Percentiles rank a stretch among this genome's conserved stretches.
These are phyloP conservation scores for Boletales sp. DNA, from an alignment of 768 basidiomycete genomes.

Conservation along the genomic window DNA sequence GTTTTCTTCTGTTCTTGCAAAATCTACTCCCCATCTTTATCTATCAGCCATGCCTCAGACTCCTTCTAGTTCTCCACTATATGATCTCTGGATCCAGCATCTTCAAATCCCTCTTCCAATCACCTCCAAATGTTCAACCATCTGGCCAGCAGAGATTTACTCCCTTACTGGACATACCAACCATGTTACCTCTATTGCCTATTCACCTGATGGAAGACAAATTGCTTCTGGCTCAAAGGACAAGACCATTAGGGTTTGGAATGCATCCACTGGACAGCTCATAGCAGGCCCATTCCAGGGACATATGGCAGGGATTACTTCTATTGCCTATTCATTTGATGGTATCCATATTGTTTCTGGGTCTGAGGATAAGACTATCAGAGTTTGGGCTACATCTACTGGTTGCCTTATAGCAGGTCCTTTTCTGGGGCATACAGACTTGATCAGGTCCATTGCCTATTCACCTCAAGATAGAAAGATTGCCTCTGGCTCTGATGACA, in stretches of 20 bases:
- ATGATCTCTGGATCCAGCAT: neutral
- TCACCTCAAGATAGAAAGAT: neutral
- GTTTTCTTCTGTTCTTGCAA: neutral
- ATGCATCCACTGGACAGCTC: neutral
- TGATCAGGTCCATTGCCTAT: neutral
- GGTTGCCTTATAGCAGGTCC: neutral
- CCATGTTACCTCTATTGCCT: neutral
- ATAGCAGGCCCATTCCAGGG: neutral
- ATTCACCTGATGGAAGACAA: neutral
- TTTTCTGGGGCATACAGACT: neutral
- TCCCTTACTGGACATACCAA: neutral
- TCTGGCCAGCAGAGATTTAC: conserved; percentile 2
- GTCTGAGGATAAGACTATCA: neutral
- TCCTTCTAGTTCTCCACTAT: neutral
- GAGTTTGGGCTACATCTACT: neutral
- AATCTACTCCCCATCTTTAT: neutral
- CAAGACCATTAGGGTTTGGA: too few relatives aligned
- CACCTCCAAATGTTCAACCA: neutral
- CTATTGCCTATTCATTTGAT: neutral
- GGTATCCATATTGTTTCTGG: neutral
- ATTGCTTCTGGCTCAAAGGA: too few relatives aligned
- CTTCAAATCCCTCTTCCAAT: neutral
- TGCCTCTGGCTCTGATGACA: neutral
- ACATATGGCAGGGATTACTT: neutral
- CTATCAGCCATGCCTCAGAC: too few relatives aligned